phyloP scores from a whole-genome alignment of 345 rosid genomes.

The Brassica napus region Da-Ae NC_063436.1:38493001-38493500 shows the following conservation, averaged over 20 bases:
- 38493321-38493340: slow-evolving; percentile 71
- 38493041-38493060: slow-evolving; percentile 60
- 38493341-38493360: slow-evolving; percentile 75
- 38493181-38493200: slow-evolving; percentile 67
- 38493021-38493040: neutral
- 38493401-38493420: slow-evolving; percentile 60
- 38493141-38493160: slow-evolving; percentile 79
- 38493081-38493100: slow-evolving; percentile 59
- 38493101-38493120: slow-evolving; percentile 69
- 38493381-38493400: slow-evolving; percentile 65
- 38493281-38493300: slow-evolving; percentile 51
- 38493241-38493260: slow-evolving; percentile 11
- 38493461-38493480: slow-evolving; percentile 76
- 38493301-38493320: slow-evolving; percentile 74
- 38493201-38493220: slow-evolving; percentile 82
- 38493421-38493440: slow-evolving; percentile 55
- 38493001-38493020: slow-evolving; percentile 5
- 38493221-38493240: slow-evolving; percentile 58
- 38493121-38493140: slow-evolving; percentile 76
- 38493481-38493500: slow-evolving; percentile 24
- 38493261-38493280: neutral
- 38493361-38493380: slow-evolving; percentile 91
- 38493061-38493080: slow-evolving; percentile 89
- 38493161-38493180: slow-evolving; percentile 67
- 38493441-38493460: slow-evolving; percentile 58